Evolutionary conservation across 495 filamentous ascomycete genomes (phyloP), one percentile per base, ranked within the genome.

Genomic region (Lentithecium fluviatile): DNA sequence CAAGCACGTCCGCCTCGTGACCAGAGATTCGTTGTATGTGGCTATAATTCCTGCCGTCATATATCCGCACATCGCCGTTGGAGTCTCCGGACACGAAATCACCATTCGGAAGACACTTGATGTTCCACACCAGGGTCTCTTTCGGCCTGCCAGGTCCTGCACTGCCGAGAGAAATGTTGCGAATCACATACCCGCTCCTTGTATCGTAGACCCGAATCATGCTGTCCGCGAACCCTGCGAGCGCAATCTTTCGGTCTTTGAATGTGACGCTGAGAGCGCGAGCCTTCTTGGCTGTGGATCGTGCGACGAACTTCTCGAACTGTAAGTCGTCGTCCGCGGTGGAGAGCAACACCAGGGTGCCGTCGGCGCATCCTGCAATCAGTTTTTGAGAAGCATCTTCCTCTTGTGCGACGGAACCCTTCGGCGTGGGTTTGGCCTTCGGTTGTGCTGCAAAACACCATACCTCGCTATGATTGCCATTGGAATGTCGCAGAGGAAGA

Each of bases 361-460:
- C 94, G 74, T 99, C 94, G 25, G 91, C 90, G 64, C 92, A 97
- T 3, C 94, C 94, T 38, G 88, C 89, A 13, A 91, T 89, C 37
- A 98, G 79, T 68, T 88, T 86, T 75, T 94, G 90, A 8, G 81
- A 25, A 7, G 15, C n/a, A 37, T 43, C n/a, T n/a, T 36, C 17
- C 15, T 29, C 58, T 13, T 43, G 40, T 15, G 25, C 15, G 8
- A 69, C 59, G 69, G 71, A 34, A 45, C 70, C 56, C 72, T 72
- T 52, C 76, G 72, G 32, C 70, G 20, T 17, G 42, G 48, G 11
- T 61, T 75, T 69, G 74, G 77, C 75, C 66, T 78, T 70, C 19
- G 95, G 94, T 76, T 97, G 94, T n/a, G 86, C 89, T 59, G 86
- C 88, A 57, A 97, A 78, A 74, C 92, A 96, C 94, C 94, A 99